Percentiles rank a stretch among this genome's conserved stretches.
phyloP scores from a whole-genome alignment of 192 early-diverging fungal species.

The Neocallimastix lanati region DNA sequence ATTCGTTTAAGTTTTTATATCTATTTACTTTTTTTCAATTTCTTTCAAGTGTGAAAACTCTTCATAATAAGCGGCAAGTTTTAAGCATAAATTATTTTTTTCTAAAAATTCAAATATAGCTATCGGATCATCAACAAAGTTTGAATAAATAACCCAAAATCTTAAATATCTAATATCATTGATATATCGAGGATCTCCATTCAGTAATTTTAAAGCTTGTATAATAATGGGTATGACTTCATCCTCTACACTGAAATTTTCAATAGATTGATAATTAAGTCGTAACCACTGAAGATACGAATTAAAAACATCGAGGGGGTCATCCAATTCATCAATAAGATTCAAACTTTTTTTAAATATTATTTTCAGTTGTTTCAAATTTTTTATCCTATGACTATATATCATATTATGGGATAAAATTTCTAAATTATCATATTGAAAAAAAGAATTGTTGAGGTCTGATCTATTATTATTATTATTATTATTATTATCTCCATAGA shows the following conservation, averaged over 20 bases:
- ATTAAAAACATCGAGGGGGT: neutral
- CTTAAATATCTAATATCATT: neutral
- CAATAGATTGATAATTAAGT: neutral
- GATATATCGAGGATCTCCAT: neutral
- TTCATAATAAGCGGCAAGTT: neutral
- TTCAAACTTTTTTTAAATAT: neutral
- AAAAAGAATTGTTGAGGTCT: neutral
- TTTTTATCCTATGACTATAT: neutral
- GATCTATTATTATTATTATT: neutral
- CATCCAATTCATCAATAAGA: neutral
- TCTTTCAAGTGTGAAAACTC: neutral
- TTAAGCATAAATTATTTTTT: neutral
- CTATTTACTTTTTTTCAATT: neutral
- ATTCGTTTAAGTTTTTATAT: too few relatives aligned
- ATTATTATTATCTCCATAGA: neutral
- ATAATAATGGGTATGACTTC: neutral
- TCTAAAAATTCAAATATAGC: neutral
- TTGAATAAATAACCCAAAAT: neutral
- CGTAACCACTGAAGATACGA: neutral
- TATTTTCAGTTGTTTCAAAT: neutral
- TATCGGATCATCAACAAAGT: neutral
- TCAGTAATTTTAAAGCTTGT: neutral
- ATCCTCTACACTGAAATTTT: neutral
- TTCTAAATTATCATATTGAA: neutral
- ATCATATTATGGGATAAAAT: neutral